A percentile compares a stretch with the other conserved stretches of the same genome.
Evolutionary conservation across 805 yeast species (phyloP).

Genomic region (Candida nonsorbophila): DNA sequence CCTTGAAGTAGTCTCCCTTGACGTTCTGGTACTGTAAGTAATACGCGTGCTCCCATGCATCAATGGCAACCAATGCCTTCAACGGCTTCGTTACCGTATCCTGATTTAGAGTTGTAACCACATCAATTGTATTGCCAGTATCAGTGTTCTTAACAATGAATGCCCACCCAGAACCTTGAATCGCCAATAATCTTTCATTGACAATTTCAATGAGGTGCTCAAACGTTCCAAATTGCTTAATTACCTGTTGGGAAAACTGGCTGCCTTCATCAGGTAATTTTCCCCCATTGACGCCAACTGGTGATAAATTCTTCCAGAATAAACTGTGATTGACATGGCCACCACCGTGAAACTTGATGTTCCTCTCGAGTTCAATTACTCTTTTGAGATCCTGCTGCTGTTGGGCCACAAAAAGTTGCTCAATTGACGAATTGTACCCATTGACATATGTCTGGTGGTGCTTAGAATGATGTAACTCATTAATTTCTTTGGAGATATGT

Average conservation of each 20-base stretch:
- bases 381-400: constrained; percentile 53
- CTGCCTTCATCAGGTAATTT: constrained; percentile 45
- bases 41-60: constrained; percentile 97
- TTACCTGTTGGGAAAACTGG: constrained; percentile 53
- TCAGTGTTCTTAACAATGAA: constrained; percentile 79
- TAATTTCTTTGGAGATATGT: constrained; percentile 77
- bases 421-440: constrained; percentile 75
- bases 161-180: constrained; percentile 97
- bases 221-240: constrained; percentile 62
- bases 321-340: constrained; percentile 82
- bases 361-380: constrained; percentile 61
- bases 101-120: constrained; percentile 79
- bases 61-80: constrained; percentile 80
- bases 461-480: constrained; percentile 81
- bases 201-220: constrained; percentile 62
- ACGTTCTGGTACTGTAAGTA: constrained; percentile 90
- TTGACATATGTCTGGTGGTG: constrained; percentile 91
- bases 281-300: constrained; percentile 73
- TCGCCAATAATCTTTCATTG: constrained; percentile 64
- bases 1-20: constrained; percentile 87
- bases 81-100: constrained; percentile 72
- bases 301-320: constrained; percentile 87
- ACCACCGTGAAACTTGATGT: constrained; percentile 88
- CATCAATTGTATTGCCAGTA: constrained; percentile 64
- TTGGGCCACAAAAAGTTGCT: constrained; percentile 65